phyloP scores from a whole-genome alignment of 495 filamentous ascomycete species.

The Diplogelasinospora grovesii region DNA sequence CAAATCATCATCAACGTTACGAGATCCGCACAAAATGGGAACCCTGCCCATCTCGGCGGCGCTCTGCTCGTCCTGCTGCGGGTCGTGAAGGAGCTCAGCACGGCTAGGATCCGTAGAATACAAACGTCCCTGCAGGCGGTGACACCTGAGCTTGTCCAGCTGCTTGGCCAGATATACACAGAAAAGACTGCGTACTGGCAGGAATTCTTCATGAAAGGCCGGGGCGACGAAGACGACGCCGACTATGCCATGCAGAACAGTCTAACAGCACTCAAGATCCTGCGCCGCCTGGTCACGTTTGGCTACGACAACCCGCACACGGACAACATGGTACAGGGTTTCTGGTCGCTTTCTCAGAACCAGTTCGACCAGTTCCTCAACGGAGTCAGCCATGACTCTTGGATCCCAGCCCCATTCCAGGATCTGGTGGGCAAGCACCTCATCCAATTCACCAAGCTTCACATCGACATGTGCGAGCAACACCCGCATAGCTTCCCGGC shows the following conservation, averaged over 20 bases:
- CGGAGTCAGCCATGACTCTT: conserved; percentile 42
- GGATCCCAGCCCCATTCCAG: conserved; percentile 37
- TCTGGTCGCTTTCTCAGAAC: conserved; percentile 66
- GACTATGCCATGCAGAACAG: conserved; percentile 64
- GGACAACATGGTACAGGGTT: conserved; percentile 61
- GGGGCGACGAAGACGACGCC: conserved; percentile 49
- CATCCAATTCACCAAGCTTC: conserved; percentile 83
- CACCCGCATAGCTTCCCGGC: conserved; percentile 76
- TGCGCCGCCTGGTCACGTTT: conserved; percentile 70
- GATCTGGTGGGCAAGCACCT: conserved; percentile 73
- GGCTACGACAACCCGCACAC: conserved; percentile 81
- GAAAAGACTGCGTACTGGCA: conserved; percentile 68
- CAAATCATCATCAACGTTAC: conserved; percentile 54
- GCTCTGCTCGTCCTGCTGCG: conserved; percentile 71
- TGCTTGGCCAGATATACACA: conserved; percentile 70
- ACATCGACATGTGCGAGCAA: conserved; percentile 69
- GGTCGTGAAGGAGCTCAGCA: conserved; percentile 83
- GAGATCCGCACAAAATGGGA: conserved; percentile 36
- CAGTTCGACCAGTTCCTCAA: conserved; percentile 66
- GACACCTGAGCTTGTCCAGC: conserved; percentile 71
- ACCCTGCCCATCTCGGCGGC: conserved; percentile 55
- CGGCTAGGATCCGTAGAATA: conserved; percentile 63
- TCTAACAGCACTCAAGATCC: conserved; percentile 66
- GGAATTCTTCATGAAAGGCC: conserved; percentile 42
- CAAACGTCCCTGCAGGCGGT: conserved; percentile 65